phyloP scores from a whole-genome alignment of 1,284 basidiomycete genomes.

The Athelia sp. region DNA sequence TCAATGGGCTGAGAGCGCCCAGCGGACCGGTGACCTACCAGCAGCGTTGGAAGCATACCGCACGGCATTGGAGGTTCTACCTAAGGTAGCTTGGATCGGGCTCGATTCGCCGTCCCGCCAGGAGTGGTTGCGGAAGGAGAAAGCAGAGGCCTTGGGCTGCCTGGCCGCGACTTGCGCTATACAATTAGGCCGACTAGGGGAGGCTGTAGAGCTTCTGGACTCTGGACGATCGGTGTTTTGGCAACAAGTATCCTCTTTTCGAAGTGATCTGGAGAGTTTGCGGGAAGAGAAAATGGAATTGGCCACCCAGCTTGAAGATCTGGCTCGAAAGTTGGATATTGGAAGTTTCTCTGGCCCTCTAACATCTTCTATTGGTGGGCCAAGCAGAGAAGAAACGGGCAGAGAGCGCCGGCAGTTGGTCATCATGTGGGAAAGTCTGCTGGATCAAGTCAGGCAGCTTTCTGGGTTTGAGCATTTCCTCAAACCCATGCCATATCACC shows the following conservation, averaged over 20 bases:
- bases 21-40: constrained; percentile 10
- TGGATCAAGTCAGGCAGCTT: neutral
- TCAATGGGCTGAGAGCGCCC: neutral
- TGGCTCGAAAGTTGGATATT: neutral
- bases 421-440: neutral
- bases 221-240: constrained; percentile 15
- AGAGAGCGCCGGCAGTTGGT: neutral
- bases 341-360: neutral
- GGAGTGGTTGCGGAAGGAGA: constrained; percentile 4
- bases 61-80: constrained; percentile 11
- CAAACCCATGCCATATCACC: neutral
- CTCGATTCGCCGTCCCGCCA: constrained; percentile 14
- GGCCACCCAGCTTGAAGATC: constrained; percentile 5
- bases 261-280: constrained; percentile 9
- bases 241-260: constrained; percentile 13
- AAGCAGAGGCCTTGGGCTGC: constrained; percentile 7
- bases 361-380: neutral
- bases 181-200: neutral
- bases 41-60: constrained; percentile 14
- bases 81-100: constrained; percentile 9
- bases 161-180: constrained; percentile 14
- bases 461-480: neutral
- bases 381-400: neutral
- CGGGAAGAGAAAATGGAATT: constrained; percentile 4
- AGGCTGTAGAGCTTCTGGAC: constrained; percentile 16